These are phyloP conservation scores for Paecilomyces fulvus DNA, from an alignment of 2,329 filamentous ascomycete genomes.

Conservation along the genomic window DNA sequence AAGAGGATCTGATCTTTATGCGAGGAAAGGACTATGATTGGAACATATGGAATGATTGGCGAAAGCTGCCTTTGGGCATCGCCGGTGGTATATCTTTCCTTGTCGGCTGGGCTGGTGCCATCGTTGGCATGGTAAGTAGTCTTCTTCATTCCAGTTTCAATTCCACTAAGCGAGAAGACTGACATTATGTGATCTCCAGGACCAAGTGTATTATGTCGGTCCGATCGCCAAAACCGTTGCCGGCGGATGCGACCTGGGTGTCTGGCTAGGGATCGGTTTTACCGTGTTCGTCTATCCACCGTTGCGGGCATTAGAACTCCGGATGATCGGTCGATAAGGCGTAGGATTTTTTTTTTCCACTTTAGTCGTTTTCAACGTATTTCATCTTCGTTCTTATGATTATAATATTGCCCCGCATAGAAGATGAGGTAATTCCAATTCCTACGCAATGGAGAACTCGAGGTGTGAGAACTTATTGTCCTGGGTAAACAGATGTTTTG, in stretches of 20 bases:
- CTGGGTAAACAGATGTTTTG: too few relatives aligned
- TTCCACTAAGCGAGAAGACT: neutral
- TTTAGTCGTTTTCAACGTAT: neutral
- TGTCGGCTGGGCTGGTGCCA: slow-evolving; percentile 32
- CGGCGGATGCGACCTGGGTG: neutral
- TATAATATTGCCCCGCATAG: neutral
- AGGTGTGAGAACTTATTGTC: too few relatives aligned
- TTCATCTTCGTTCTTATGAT: neutral
- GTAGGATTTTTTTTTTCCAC: neutral
- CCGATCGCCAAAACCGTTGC: slow-evolving; percentile 18
- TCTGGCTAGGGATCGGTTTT: neutral
- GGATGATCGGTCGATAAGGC: neutral
- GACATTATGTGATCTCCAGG: slow-evolving; percentile 9
- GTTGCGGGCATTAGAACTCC: neutral
- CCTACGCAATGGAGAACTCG: too few relatives aligned
- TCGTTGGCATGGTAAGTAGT: slow-evolving; percentile 30
- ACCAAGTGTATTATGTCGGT: slow-evolving; percentile 32
- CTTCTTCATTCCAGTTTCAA: neutral
- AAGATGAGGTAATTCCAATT: too few relatives aligned
- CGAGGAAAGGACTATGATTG: slow-evolving; percentile 31
- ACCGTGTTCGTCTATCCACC: neutral
- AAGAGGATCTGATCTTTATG: slow-evolving; percentile 38
- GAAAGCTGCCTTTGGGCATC: slow-evolving; percentile 32
- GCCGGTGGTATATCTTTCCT: slow-evolving; percentile 32
- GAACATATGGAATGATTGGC: slow-evolving; percentile 31